Evolutionary conservation across 345 rosid species (phyloP), one percentile per base, ranked within the genome.

Genomic region (Arabis hirsuta): DNA sequence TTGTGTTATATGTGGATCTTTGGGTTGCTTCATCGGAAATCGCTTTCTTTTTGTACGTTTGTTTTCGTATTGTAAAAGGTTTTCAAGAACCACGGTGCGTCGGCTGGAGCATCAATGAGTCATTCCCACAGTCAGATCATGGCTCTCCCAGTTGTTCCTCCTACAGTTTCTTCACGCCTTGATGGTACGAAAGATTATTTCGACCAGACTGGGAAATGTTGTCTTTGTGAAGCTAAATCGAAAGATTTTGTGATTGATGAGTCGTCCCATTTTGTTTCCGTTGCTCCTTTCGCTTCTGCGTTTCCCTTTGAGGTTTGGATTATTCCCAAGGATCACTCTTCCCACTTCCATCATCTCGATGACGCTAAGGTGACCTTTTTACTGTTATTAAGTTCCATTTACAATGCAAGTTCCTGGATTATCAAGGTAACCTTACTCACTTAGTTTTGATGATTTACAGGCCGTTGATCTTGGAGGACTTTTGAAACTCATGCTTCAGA

Each of bases 91-190:
- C 86, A 90, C 41, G 89, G 96, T 24, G 90, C 90, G 9, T 88
- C 94, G n/a, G 97, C 99, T 13, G 94, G 98, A 72, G 99, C 96
- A 51, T 91, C 99, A 12, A 41, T 90, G 85, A 91, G 90, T 81
- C 98, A 95, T 62, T 90, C 99, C 11, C 98, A 91, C 73, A 90
- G 89, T 73, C 96, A 95, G 84, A 80, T 91, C 5, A 69, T 95
- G 72, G 90, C 96, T 65, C 88, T 91, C 7, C 98, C 99, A 7
- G 57, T 86, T 31, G 48, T 90, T 72, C 99, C 98, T 27, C 84
- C 96, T 0, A 80, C 81, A 14, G 90, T 86, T 66, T 79, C 85
- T 14, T 61, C 82, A 9, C 84, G 84, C 11, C 79, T 95, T 47
- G 81, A 75, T 44, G 81, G 88, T 76, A 84, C 73, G 50, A 88